A percentile compares a stretch with the other conserved stretches of the same genome.
Evolutionary conservation across 2,329 filamentous ascomycete genomes (phyloP).

Genomic region (Aspergillus sp.): DNA sequence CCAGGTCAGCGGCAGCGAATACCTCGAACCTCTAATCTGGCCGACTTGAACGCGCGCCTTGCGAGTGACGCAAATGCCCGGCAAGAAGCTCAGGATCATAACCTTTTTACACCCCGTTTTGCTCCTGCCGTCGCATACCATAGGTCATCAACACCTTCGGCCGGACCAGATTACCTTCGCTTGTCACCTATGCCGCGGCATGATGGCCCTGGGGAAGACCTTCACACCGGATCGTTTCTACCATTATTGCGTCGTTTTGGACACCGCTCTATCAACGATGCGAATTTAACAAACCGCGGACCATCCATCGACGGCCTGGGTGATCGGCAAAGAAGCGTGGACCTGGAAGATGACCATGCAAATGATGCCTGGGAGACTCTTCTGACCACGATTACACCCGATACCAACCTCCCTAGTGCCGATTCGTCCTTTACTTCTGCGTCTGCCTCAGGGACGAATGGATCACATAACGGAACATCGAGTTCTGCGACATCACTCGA

Average conservation of each 20-base stretch:
- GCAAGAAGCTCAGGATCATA: conserved; percentile 18
- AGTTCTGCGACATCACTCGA: conserved; percentile 47
- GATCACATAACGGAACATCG: conserved; percentile 22
- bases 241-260: conserved; percentile 36
- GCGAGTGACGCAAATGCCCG: conserved; percentile 16
- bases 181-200: conserved; percentile 26
- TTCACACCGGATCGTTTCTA: conserved; percentile 18
- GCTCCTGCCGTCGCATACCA: conserved; percentile 42
- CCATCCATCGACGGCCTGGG: conserved; percentile 68
- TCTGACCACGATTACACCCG: conserved; percentile 74
- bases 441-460: conserved; percentile 29
- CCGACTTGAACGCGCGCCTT: conserved; percentile 25
- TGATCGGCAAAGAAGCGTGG: conserved; percentile 80
- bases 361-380: conserved; percentile 76
- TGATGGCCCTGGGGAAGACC: conserved; percentile 22
- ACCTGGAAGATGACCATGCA: conserved; percentile 54
- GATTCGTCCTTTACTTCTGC: conserved; percentile 77
- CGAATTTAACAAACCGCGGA: conserved; percentile 20
- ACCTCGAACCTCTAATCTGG: conserved; percentile 34
- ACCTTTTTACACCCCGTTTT: conserved; percentile 44
- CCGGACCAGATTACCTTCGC: conserved; percentile 19
- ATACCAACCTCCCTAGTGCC: conserved; percentile 75
- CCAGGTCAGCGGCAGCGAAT: conserved; percentile 36
- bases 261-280: conserved; percentile 30
- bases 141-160: conserved; percentile 23